Evolutionary conservation across 2,329 filamentous ascomycete species (phyloP).

Genomic region (Aquanectria penicillioides): DNA sequence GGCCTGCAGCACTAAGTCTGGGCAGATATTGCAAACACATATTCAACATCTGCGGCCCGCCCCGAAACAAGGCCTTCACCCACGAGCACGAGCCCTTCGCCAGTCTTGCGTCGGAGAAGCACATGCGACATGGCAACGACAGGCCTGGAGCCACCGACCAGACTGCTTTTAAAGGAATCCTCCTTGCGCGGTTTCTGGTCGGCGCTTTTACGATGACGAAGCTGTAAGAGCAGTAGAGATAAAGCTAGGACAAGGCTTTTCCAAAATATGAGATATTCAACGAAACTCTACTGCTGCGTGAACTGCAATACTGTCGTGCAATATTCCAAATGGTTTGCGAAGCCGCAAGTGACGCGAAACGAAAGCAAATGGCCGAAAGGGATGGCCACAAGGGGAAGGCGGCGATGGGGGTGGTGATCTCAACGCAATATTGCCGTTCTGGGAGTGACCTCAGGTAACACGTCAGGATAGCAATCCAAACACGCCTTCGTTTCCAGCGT

Average conservation of each 20-base stretch:
- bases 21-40: conserved; percentile 84
- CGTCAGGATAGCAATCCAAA: too few relatives aligned
- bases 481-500: too few relatives aligned
- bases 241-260: conserved; percentile 93
- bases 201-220: conserved; percentile 97
- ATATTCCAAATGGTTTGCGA: conserved; percentile 88
- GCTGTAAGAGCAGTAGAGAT: conserved; percentile 90
- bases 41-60: conserved; percentile 91
- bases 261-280: conserved; percentile 77
- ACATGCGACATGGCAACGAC: conserved; percentile 92
- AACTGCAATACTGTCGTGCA: conserved; percentile 87
- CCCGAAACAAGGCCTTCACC: conserved; percentile 95
- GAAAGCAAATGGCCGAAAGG: too few relatives aligned
- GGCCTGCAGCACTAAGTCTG: conserved; percentile 79
- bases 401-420: too few relatives aligned
- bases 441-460: too few relatives aligned
- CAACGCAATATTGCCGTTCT: too few relatives aligned
- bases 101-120: conserved; percentile 80
- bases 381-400: too few relatives aligned
- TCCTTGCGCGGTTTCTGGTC: conserved; percentile 92
- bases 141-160: conserved; percentile 89
- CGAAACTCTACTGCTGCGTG: conserved; percentile 88
- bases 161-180: conserved; percentile 95
- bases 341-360: too few relatives aligned
- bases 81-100: conserved; percentile 97